Percentiles rank a stretch among this genome's conserved stretches.
phyloP scores from a whole-genome alignment of 352 stramenopile species.

The Phytophthora sansomeana region DNA sequence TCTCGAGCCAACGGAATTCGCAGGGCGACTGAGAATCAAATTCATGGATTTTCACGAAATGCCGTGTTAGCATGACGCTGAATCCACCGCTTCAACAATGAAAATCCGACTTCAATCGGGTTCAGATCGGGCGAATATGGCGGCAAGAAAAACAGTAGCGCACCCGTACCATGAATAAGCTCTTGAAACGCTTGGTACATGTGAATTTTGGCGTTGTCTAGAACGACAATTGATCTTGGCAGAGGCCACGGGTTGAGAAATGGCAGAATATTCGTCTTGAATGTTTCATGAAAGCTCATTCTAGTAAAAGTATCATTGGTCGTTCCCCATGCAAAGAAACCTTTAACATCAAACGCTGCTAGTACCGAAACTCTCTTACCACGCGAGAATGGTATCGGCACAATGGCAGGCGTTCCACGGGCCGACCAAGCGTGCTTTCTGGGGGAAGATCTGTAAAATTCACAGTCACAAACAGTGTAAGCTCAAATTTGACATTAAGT shows the following conservation, averaged over 20 bases:
- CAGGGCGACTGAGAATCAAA: too few relatives aligned
- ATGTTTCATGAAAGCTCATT: constrained; percentile 23
- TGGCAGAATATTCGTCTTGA: constrained; percentile 8
- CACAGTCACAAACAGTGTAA: too few relatives aligned
- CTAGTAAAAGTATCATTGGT: constrained; percentile 33
- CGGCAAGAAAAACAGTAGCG: not conserved
- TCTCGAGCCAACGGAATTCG: too few relatives aligned
- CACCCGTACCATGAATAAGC: constrained; percentile 2
- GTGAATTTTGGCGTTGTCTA: constrained; percentile 37
- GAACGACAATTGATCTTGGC: too few relatives aligned
- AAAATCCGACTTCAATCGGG: constrained; percentile 11
- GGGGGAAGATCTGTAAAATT: too few relatives aligned
- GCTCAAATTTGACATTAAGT: too few relatives aligned
- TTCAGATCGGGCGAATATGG: constrained; percentile 8
- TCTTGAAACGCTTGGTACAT: constrained; percentile 4
- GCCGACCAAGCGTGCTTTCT: constrained; percentile 25
- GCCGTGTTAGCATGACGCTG: not conserved
- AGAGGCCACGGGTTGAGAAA: too few relatives aligned
- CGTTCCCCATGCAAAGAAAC: constrained; percentile 23
- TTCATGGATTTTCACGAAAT: too few relatives aligned
- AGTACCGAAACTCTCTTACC: constrained; percentile 28
- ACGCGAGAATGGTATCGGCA: constrained; percentile 11
- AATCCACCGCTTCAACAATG: constrained; percentile 10
- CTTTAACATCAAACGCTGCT: constrained; percentile 25
- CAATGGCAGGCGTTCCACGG: constrained; percentile 14